Evolutionary conservation across 306 rosid species (phyloP).

Genomic region (Myrica gale): DNA sequence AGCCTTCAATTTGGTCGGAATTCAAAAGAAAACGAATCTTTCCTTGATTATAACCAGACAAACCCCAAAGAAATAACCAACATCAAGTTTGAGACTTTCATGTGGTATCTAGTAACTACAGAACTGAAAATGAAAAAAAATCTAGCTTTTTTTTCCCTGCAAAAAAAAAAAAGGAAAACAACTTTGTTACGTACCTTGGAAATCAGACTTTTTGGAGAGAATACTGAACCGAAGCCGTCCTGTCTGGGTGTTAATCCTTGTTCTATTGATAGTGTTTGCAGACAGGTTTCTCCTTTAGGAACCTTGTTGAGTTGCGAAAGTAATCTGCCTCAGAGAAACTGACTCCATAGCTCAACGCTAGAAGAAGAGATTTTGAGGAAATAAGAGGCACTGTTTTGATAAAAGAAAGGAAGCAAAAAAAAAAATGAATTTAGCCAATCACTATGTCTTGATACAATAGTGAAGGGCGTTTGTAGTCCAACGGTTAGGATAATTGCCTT

Average conservation of each 20-base stretch:
- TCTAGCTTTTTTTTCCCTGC: background rate
- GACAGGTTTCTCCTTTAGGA: constrained; percentile 13
- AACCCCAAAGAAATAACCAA: background rate
- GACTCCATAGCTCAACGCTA: constrained; percentile 42
- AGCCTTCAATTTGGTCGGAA: background rate
- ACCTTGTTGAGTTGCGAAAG: constrained; percentile 33
- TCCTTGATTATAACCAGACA: background rate
- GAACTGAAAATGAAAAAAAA: background rate
- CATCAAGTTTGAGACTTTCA: background rate
- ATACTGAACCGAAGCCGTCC: constrained; percentile 22
- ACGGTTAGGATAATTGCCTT: constrained; percentile 91
- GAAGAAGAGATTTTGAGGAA: too few species aligned
- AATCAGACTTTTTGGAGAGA: constrained; percentile 43
- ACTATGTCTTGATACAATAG: fast-evolving
- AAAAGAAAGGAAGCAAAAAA: too few species aligned
- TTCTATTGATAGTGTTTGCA: constrained; percentile 13
- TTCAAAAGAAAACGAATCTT: background rate
- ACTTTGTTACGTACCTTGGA: constrained; percentile 43
- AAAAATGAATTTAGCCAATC: too few species aligned
- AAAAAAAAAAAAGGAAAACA: background rate
- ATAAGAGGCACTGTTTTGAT: background rate
- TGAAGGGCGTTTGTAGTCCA: constrained; percentile 72
- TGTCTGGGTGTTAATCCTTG: constrained; percentile 24
- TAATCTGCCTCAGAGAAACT: constrained; percentile 32
- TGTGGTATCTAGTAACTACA: too few species aligned